Conservation (phyloP, 805 yeast genomes). For the Candida taoyuanica region DNA sequence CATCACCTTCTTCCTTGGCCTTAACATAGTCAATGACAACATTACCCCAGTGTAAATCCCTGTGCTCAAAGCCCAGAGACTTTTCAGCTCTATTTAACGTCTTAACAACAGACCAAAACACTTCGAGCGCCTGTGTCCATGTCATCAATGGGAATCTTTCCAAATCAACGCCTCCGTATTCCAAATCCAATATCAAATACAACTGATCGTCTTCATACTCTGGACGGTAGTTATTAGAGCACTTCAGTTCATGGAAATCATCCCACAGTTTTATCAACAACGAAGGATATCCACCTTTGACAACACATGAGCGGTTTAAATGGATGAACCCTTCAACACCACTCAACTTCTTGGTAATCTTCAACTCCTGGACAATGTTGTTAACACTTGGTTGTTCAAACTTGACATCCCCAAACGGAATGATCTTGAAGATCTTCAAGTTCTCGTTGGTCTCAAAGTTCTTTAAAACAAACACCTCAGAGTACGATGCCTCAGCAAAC, state of each 20-base stretch:
- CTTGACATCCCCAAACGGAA: constrained; percentile 46
- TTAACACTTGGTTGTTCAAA: constrained; percentile 37
- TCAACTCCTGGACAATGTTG: constrained; percentile 44
- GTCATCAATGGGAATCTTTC: constrained; percentile 37
- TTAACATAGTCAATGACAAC: constrained; percentile 40
- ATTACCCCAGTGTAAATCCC: constrained; percentile 68
- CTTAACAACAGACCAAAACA: constrained; percentile 53
- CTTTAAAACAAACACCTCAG: constrained; percentile 38
- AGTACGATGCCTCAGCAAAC: constrained; percentile 43
- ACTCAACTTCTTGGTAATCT: constrained; percentile 38
- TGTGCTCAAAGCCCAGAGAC: constrained; percentile 56
- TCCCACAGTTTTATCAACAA: constrained; percentile 43
- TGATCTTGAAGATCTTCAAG: constrained; percentile 40
- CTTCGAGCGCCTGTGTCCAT: constrained; percentile 36
- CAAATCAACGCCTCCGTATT: constrained; percentile 40
- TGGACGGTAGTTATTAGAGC: constrained; percentile 36
- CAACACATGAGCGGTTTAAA: constrained; percentile 41
- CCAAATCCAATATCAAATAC: constrained; percentile 34
- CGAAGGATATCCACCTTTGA: constrained; percentile 41
- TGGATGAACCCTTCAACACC: constrained; percentile 40
- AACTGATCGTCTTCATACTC: constrained; percentile 29
- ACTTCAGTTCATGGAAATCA: constrained; percentile 28
- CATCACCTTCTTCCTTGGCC: constrained; percentile 2
- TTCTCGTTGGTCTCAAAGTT: constrained; percentile 23
- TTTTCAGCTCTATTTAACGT: constrained; percentile 49